Percentiles rank a stretch among this genome's conserved stretches.
These are phyloP conservation scores for Alternaria infectoria DNA, from an alignment of 2,329 filamentous ascomycete genomes.

Conservation along the genomic window DNA sequence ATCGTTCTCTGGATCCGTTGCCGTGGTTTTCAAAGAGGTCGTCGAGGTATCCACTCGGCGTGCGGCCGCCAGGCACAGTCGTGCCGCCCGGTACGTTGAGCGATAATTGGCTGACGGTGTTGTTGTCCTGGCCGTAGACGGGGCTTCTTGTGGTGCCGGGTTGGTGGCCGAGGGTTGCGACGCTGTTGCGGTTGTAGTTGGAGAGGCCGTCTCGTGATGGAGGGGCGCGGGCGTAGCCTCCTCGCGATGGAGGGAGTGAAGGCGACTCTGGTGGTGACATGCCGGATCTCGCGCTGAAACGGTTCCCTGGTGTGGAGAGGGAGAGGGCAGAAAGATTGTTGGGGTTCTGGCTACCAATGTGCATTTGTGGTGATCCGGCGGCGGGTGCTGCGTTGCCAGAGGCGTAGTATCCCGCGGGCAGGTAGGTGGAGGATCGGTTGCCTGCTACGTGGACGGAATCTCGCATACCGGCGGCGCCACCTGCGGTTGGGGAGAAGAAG, in stretches of 20 bases:
- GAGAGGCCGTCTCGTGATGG: slow-evolving; percentile 41
- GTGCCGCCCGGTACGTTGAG: slow-evolving; percentile 62
- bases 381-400: slow-evolving; percentile 64
- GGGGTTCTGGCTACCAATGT: slow-evolving; percentile 50
- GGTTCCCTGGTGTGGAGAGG: slow-evolving; percentile 38
- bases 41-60: slow-evolving; percentile 88
- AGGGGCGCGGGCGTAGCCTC: slow-evolving; percentile 42
- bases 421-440: slow-evolving; percentile 74
- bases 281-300: slow-evolving; percentile 41
- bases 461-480: slow-evolving; percentile 56
- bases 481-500: slow-evolving; percentile 95
- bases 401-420: slow-evolving; percentile 91
- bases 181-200: slow-evolving; percentile 47
- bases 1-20: slow-evolving; percentile 41
- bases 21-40: slow-evolving; percentile 82
- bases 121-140: slow-evolving; percentile 37
- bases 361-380: slow-evolving; percentile 48
- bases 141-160: slow-evolving; percentile 41
- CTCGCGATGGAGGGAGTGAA: slow-evolving; percentile 44
- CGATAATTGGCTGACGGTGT: slow-evolving; percentile 69
- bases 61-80: slow-evolving; percentile 65
- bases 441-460: slow-evolving; percentile 51
- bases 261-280: slow-evolving; percentile 46
- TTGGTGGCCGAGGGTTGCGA: slow-evolving; percentile 41
- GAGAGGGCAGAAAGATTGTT: slow-evolving; percentile 40